Percentiles rank a stretch among this genome's conserved stretches.
Evolutionary conservation across 2,329 filamentous ascomycete species (phyloP).

Genomic region (Pseudocercospora macadamiae): DNA sequence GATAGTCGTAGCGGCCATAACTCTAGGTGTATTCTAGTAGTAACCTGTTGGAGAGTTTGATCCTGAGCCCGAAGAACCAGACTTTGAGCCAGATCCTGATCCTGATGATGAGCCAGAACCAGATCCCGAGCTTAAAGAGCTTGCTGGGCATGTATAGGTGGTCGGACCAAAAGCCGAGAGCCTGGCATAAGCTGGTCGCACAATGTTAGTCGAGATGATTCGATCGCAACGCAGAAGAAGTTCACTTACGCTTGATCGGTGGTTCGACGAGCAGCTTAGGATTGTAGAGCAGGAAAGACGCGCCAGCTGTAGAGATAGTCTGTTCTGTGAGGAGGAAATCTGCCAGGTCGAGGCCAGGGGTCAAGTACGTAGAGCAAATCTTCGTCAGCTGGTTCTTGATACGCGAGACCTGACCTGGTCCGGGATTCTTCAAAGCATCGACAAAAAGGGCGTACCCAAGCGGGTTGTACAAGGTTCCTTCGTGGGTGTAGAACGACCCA

Average conservation of each 20-base stretch:
- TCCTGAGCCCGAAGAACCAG: too few species aligned
- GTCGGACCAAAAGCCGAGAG: neutral
- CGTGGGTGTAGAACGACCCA: slow-evolving; percentile 54
- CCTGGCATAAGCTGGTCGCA: neutral
- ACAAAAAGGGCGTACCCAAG: slow-evolving; percentile 49
- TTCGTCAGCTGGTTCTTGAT: slow-evolving; percentile 40
- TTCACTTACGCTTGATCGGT: slow-evolving; percentile 38
- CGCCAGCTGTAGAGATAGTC: slow-evolving; percentile 45
- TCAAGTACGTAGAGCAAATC: slow-evolving; percentile 46
- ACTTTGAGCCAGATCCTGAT: neutral
- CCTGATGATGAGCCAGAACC: neutral
- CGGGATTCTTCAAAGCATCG: slow-evolving; percentile 54
- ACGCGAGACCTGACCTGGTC: slow-evolving; percentile 46
- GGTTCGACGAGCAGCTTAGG: slow-evolving; percentile 46
- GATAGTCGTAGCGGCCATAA: too few species aligned
- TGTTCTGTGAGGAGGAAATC: slow-evolving; percentile 53
- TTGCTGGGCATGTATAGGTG: neutral
- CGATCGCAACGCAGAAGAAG: neutral
- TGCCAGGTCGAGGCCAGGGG: slow-evolving; percentile 45
- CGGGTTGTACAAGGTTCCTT: slow-evolving; percentile 55
- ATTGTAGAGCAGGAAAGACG: slow-evolving; percentile 39
- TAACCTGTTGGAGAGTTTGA: too few species aligned
- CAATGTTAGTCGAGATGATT: neutral
- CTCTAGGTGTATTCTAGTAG: too few species aligned
- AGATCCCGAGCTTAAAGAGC: neutral